Evolutionary conservation across 164 flowering plant genomes (phyloP).

Genomic region (Umbellularia californica): DNA sequence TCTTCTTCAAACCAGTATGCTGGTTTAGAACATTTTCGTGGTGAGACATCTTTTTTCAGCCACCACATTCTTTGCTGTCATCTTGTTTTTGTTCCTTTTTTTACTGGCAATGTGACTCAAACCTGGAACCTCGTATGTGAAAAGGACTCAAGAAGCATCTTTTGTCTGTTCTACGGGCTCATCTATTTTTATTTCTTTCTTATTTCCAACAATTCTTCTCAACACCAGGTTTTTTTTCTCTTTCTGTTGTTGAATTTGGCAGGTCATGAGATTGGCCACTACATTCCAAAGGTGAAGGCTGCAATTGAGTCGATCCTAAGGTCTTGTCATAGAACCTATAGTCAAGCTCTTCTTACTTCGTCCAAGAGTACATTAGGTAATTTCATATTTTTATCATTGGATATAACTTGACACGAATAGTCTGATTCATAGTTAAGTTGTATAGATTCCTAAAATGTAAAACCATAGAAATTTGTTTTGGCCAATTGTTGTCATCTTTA

Average conservation of each 20-base stretch:
- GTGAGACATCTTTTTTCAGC: slow-evolving; percentile 28
- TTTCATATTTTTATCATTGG: too few relatives aligned
- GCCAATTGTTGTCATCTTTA: too few relatives aligned
- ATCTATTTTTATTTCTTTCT: not conserved
- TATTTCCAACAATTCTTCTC: slow-evolving; percentile 3
- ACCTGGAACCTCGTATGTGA: too few relatives aligned
- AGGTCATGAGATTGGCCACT: slow-evolving; percentile 87
- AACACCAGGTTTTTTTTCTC: slow-evolving; percentile 2
- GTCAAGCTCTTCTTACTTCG: slow-evolving; percentile 92
- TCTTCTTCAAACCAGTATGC: slow-evolving; percentile 71
- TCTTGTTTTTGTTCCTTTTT: not conserved
- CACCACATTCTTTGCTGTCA: not conserved
- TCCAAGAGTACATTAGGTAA: slow-evolving; percentile 86
- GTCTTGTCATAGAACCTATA: slow-evolving; percentile 75
- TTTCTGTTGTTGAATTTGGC: slow-evolving; percentile 17
- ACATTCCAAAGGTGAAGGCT: slow-evolving; percentile 92
- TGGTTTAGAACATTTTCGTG: slow-evolving; percentile 81
- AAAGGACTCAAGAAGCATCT: too few relatives aligned
- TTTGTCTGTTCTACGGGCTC: not conserved
- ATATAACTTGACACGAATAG: too few relatives aligned
- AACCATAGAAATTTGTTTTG: too few relatives aligned
- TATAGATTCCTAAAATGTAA: too few relatives aligned
- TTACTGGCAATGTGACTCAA: too few relatives aligned
- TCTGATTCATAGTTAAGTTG: too few relatives aligned
- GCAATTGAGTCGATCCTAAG: slow-evolving; percentile 86